These are phyloP conservation scores for Cyclospora cayetanensis DNA, from an alignment of 169 alveolate genomes.

Conservation along the genomic window DNA sequence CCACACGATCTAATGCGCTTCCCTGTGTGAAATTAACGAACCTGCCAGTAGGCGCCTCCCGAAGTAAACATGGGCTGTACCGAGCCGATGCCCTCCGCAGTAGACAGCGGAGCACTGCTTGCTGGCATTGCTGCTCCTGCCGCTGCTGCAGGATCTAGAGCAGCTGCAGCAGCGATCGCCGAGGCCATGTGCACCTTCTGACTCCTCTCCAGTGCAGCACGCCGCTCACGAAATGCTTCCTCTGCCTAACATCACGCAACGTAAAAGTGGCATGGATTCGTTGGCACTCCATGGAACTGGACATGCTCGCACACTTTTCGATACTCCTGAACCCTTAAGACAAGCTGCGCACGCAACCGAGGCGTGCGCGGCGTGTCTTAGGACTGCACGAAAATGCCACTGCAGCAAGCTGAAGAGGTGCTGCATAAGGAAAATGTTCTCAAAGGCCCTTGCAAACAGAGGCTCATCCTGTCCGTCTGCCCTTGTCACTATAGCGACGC, in stretches of 20 bases:
- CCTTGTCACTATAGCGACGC: no score
- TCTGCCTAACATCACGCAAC: slow-evolving; percentile 25
- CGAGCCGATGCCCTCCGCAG: slow-evolving; percentile 1
- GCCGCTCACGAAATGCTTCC: slow-evolving; percentile 16
- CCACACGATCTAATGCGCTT: not conserved
- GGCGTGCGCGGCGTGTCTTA: not conserved
- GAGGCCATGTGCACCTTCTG: slow-evolving; percentile 57
- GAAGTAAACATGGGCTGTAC: slow-evolving; percentile 65
- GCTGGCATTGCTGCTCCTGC: not conserved
- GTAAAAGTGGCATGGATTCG: not conserved
- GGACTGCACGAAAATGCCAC: not conserved
- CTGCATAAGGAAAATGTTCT: not conserved
- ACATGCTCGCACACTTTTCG: not conserved
- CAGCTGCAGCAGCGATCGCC: slow-evolving; percentile 33
- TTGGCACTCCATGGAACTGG: not conserved
- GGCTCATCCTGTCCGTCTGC: no score
- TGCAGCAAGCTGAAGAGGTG: not conserved
- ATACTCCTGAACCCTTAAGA: not conserved
- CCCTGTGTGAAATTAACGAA: not conserved
- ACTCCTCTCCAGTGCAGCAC: not conserved
- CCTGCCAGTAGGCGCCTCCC: slow-evolving; percentile 63
- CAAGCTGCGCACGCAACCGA: no score
- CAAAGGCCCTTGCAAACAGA: not conserved
- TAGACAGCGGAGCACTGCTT: not conserved
- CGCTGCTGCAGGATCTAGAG: slow-evolving; percentile 19